Conservation (phyloP, 257 asterid genomes). For the Salvia hispanica region DNA sequence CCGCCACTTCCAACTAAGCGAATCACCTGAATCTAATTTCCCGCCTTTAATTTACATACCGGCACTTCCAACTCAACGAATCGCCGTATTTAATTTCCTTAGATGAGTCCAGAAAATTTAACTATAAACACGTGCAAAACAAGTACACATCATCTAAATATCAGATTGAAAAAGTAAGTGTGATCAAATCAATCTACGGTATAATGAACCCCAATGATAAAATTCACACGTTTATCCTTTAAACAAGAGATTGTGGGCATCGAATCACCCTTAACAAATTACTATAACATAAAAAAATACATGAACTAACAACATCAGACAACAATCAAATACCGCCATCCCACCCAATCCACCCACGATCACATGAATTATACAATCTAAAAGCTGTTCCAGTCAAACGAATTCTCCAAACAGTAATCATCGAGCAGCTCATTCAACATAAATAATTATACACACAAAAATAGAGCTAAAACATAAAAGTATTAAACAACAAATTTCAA, state of each 20-base stretch:
- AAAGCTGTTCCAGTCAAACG: background rate
- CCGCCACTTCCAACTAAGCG: no score
- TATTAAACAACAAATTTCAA: background rate
- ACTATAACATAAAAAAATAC: background rate
- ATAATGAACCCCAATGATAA: background rate
- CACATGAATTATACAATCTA: conserved; percentile 2
- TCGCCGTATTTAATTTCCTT: no score
- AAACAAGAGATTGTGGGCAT: conserved; percentile 9
- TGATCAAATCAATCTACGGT: conserved; percentile 17
- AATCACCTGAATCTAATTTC: no score
- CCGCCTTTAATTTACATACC: no score
- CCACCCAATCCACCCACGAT: no score
- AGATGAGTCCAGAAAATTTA: background rate
- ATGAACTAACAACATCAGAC: conserved; percentile 1
- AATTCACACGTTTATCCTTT: conserved; percentile 14
- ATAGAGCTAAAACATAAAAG: background rate
- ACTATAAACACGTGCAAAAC: conserved; percentile 22
- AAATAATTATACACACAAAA: background rate
- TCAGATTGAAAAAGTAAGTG: background rate
- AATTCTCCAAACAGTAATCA: conserved; percentile 11
- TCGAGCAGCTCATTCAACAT: conserved; percentile 11
- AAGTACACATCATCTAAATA: conserved; percentile 2
- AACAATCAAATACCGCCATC: background rate
- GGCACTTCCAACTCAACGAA: no score
- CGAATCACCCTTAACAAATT: background rate